Evolutionary conservation across 2,329 filamentous ascomycete species (phyloP).

Genomic region (Onygenales sp.): DNA sequence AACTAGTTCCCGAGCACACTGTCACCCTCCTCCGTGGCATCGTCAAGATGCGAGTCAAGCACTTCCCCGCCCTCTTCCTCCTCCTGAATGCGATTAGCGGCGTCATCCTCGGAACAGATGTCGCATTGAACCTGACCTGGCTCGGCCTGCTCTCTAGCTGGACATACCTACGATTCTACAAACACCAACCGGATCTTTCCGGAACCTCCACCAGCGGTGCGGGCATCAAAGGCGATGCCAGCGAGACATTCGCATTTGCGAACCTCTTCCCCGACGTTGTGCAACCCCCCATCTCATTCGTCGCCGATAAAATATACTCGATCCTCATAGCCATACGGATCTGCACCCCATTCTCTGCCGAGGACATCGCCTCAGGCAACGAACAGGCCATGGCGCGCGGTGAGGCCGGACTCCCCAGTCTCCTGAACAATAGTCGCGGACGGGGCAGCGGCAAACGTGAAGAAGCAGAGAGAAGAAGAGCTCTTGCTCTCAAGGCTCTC

Average conservation of each 20-base stretch:
- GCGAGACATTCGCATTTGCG: constrained; percentile 90
- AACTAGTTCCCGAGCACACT: constrained; percentile 93
- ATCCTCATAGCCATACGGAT: constrained; percentile 65
- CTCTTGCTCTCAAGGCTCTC: constrained; percentile 79
- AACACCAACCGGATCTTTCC: constrained; percentile 49
- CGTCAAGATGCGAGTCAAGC: constrained; percentile 77
- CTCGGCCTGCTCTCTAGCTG: constrained; percentile 81
- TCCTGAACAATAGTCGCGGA: constrained; percentile 41
- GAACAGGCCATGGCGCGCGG: constrained; percentile 59
- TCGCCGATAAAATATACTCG: constrained; percentile 68
- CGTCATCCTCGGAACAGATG: constrained; percentile 57
- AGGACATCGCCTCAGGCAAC: constrained; percentile 66
- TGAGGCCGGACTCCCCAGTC: constrained; percentile 51
- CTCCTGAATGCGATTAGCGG: constrained; percentile 61
- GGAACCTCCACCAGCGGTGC: constrained; percentile 44
- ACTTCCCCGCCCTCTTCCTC: constrained; percentile 67
- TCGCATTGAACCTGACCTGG: constrained; percentile 68
- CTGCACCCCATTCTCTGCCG: constrained; percentile 75
- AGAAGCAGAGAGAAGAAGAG: constrained; percentile 82
- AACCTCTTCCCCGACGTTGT: constrained; percentile 85
- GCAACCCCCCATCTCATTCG: constrained; percentile 64
- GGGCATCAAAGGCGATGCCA: constrained; percentile 74
- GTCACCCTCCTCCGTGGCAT: constrained; percentile 86
- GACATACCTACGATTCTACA: constrained; percentile 95
- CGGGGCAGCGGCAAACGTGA: constrained; percentile 61